Evolutionary conservation across 352 stramenopile genomes (phyloP).

Genomic region (Pythium aphanidermatum): DNA sequence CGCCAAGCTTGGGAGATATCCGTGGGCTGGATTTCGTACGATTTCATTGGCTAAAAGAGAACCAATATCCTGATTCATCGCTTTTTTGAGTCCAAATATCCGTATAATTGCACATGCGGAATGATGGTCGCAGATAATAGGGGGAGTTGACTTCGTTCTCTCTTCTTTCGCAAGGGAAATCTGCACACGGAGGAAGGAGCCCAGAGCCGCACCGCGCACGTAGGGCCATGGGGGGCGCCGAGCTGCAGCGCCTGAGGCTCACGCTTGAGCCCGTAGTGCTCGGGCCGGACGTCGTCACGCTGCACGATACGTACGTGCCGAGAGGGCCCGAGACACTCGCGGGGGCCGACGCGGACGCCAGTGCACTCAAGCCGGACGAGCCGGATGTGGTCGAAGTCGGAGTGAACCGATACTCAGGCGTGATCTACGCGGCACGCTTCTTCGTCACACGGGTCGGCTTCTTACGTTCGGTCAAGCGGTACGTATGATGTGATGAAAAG

Average conservation of each 20-base stretch:
- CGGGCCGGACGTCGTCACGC: constrained; percentile 37
- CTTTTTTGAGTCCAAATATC: no score
- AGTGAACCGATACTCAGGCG: constrained; percentile 66
- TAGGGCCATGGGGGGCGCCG: constrained; percentile 21
- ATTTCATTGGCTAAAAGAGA: no score
- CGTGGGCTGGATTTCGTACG: no score
- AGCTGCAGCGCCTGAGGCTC: constrained; percentile 64
- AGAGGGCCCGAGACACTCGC: constrained; percentile 56
- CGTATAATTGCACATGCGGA: not conserved
- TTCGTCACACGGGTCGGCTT: constrained; percentile 84
- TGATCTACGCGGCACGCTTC: constrained; percentile 82
- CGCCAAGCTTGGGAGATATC: no score
- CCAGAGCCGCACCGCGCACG: no score
- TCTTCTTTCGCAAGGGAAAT: not conserved
- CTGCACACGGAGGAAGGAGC: no score
- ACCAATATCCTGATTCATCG: no score
- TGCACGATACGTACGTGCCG: constrained; percentile 62
- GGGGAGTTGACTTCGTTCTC: constrained; percentile 20
- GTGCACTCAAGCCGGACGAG: constrained; percentile 27
- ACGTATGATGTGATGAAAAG: constrained; percentile 5
- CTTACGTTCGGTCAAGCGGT: constrained; percentile 63
- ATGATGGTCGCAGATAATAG: constrained; percentile 19
- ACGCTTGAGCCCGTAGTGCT: constrained; percentile 51
- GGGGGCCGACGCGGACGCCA: constrained; percentile 42
- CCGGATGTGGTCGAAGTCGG: constrained; percentile 39